phyloP scores from a whole-genome alignment of 305 asterid species.

The Fraxinus baroniana region DNA sequence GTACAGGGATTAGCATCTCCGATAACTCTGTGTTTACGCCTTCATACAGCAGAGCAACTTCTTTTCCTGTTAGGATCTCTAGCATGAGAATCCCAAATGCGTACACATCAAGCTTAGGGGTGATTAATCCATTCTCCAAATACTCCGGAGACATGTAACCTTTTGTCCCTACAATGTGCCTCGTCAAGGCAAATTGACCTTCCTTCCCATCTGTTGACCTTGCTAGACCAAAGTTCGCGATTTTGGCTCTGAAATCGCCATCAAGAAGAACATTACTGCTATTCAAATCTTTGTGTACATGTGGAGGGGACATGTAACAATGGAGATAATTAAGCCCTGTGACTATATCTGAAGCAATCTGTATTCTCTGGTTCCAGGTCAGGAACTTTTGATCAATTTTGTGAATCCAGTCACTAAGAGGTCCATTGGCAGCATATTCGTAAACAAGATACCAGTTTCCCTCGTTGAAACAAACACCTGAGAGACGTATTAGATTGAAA shows the following conservation, averaged over 20 bases:
- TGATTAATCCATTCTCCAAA: conserved; percentile 72
- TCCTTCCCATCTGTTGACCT: conserved; percentile 66
- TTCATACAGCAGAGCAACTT: conserved; percentile 42
- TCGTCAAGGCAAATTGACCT: conserved; percentile 68
- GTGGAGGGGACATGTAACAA: conserved; percentile 68
- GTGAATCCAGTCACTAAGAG: conserved; percentile 55
- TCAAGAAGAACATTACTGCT: conserved; percentile 64
- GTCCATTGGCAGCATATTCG: conserved; percentile 77
- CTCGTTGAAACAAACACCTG: conserved; percentile 70
- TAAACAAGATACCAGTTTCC: conserved; percentile 85
- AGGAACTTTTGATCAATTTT: conserved; percentile 24
- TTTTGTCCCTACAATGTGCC: conserved; percentile 88
- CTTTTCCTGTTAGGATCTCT: conserved; percentile 78
- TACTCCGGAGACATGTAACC: conserved; percentile 98
- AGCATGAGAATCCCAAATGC: conserved; percentile 79
- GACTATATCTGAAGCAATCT: conserved; percentile 67
- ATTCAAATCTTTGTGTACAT: conserved; percentile 75
- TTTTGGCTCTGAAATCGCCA: conserved; percentile 65
- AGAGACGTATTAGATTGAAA: conserved; percentile 75
- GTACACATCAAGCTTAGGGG: conserved; percentile 79
- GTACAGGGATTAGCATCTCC: conserved; percentile 36
- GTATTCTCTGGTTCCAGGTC: conserved; percentile 63
- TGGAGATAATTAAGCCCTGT: conserved; percentile 85
- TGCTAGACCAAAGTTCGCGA: conserved; percentile 63
- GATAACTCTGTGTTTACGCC: conserved; percentile 30